Percentiles rank a stretch among this genome's conserved stretches.
Conservation (phyloP, 768 basidiomycete species). For the Terana coerulea region DNA sequence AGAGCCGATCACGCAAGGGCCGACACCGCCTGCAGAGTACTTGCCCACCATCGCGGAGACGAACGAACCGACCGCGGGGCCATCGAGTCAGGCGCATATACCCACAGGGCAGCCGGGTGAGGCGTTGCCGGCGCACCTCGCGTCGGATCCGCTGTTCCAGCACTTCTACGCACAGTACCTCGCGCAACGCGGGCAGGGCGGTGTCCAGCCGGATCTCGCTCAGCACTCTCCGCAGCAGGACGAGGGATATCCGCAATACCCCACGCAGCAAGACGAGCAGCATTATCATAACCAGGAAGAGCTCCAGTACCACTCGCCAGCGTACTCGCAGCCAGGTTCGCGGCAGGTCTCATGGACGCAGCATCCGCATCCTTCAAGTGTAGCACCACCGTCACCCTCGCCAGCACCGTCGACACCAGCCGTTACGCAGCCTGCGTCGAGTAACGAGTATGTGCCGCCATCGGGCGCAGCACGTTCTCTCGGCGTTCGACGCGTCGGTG, state of each 20-base stretch:
- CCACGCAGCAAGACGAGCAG: neutral
- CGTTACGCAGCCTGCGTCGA: neutral
- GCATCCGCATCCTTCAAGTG: neutral
- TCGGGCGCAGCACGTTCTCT: conserved; percentile 2
- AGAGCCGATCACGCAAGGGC: neutral
- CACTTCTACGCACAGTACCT: neutral
- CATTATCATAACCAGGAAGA: neutral
- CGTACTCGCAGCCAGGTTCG: neutral
- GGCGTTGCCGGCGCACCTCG: neutral
- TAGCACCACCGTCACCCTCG: neutral
- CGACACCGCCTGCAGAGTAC: neutral
- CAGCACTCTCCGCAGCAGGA: neutral
- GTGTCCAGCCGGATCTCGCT: neutral
- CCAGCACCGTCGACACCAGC: neutral
- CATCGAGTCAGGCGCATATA: neutral
- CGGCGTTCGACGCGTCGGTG: conserved; percentile 6
- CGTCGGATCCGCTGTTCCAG: neutral
- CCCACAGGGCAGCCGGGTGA: neutral
- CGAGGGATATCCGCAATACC: neutral
- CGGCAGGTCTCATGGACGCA: neutral
- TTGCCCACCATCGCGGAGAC: neutral
- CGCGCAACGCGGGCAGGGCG: neutral
- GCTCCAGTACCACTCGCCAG: neutral
- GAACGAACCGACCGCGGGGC: neutral
- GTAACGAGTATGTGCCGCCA: neutral